A percentile compares a stretch with the other conserved stretches of the same genome.
Conservation (phyloP, 176 grass and related monocot species). For the Oryza meridionalis region DNA sequence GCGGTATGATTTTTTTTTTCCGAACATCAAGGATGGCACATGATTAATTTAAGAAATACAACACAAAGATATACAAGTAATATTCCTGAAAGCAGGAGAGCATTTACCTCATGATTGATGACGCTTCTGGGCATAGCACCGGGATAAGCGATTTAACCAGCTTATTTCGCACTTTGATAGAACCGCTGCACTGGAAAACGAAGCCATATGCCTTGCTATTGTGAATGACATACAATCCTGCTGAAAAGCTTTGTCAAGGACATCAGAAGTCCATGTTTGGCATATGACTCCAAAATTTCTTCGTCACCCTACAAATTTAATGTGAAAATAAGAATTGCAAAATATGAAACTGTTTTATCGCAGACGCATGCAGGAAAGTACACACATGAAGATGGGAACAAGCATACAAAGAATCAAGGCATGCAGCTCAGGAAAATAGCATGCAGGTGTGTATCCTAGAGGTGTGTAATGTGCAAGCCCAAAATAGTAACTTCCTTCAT, state of each 20-base stretch:
- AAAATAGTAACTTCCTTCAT: too few species aligned
- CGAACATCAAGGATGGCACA: neutral
- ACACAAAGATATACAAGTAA: neutral
- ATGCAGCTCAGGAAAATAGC: constrained; percentile 12
- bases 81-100: neutral
- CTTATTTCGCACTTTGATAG: constrained; percentile 63
- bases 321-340: constrained; percentile 17
- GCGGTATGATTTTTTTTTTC: constrained; percentile 9
- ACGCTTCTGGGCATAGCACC: constrained; percentile 62
- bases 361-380: neutral
- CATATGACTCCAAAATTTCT: constrained; percentile 77
- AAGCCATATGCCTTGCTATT: constrained; percentile 64
- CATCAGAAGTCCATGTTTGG: constrained; percentile 80
- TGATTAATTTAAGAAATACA: neutral
- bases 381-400: neutral
- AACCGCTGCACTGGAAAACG: constrained; percentile 46
- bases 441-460: neutral
- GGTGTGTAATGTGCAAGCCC: neutral
- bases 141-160: constrained; percentile 69
- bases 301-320: constrained; percentile 63
- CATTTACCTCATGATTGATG: constrained; percentile 68
- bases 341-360: constrained; percentile 10
- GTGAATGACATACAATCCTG: constrained; percentile 65
- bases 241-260: constrained; percentile 64
- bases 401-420: neutral